phyloP scores from a whole-genome alignment of 139 green algal species.

The Limnomonas spitsbergensis region DNA sequence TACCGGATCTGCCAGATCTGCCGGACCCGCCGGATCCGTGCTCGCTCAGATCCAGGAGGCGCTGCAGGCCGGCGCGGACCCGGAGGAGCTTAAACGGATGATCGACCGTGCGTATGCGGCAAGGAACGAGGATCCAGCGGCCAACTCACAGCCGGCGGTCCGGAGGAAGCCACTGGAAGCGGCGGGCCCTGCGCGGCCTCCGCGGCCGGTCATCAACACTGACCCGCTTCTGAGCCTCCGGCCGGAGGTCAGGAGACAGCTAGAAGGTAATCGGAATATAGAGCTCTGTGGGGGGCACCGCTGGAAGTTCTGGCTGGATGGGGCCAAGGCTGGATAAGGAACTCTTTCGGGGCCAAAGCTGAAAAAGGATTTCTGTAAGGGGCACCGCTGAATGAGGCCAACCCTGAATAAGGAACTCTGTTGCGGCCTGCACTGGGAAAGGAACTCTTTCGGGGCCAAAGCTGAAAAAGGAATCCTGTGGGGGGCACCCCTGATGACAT shows the following conservation, averaged over 20 bases:
- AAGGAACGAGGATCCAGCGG: not conserved
- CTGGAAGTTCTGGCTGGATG: too few species aligned
- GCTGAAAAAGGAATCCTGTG: too few species aligned
- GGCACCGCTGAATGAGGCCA: too few species aligned
- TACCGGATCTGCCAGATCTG: not conserved
- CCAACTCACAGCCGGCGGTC: not conserved
- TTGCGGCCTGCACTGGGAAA: too few species aligned
- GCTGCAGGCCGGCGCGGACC: not conserved
- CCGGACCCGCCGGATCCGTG: not conserved
- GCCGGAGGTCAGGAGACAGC: slow-evolving; percentile 8
- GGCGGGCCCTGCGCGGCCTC: not conserved
- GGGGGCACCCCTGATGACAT: too few species aligned
- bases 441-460: too few species aligned
- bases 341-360: too few species aligned
- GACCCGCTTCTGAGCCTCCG: slow-evolving; percentile 5
- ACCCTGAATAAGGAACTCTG: too few species aligned
- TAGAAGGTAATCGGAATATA: slow-evolving; percentile 20
- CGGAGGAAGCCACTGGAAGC: too few species aligned
- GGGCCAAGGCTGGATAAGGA: too few species aligned
- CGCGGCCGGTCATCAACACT: not conserved
- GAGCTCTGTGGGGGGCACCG: too few species aligned
- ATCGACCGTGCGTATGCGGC: slow-evolving; percentile 10
- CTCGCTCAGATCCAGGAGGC: slow-evolving; percentile 8
- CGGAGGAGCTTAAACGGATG: slow-evolving; percentile 15
- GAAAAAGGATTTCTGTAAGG: too few species aligned